phyloP scores from a whole-genome alignment of 108 stramenopile species.

The Licmophora abbreviata region DNA sequence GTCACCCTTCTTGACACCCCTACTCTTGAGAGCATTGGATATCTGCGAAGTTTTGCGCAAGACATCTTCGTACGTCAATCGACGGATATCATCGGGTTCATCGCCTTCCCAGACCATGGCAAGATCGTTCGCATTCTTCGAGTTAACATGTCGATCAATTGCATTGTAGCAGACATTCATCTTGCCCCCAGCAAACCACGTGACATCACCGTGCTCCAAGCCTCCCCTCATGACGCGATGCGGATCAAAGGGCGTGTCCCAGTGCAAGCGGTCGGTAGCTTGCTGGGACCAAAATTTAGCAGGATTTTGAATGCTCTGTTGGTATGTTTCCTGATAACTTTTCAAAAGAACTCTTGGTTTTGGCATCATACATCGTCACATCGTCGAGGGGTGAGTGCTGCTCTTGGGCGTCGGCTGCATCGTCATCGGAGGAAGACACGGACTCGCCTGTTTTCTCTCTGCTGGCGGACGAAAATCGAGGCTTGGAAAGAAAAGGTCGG shows the following conservation, averaged over 20 bases:
- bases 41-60: conserved; percentile 70
- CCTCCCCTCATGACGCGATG: conserved; percentile 33
- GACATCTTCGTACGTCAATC: conserved; percentile 70
- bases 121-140: conserved; percentile 56
- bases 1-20: conserved; percentile 85
- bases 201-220: conserved; percentile 51
- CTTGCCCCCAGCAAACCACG: conserved; percentile 79
- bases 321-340: conserved; percentile 43
- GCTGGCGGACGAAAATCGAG: no score
- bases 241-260: conserved; percentile 44
- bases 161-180: conserved; percentile 84
- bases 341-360: conserved; percentile 14
- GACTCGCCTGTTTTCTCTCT: no score
- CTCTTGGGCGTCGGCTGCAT: no score
- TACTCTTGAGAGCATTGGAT: conserved; percentile 83
- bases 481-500: no score
- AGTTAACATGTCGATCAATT: conserved; percentile 64
- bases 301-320: conserved; percentile 42
- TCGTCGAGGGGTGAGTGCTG: no score
- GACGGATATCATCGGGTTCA: conserved; percentile 61
- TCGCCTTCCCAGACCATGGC: conserved; percentile 78
- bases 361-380: neutral
- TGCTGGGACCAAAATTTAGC: conserved; percentile 53
- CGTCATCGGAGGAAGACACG: no score
- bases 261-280: conserved; percentile 50